Percentiles rank a stretch among this genome's conserved stretches.
Evolutionary conservation across 306 rosid genomes (phyloP).

Genomic region (Phaseolus lunatus): DNA sequence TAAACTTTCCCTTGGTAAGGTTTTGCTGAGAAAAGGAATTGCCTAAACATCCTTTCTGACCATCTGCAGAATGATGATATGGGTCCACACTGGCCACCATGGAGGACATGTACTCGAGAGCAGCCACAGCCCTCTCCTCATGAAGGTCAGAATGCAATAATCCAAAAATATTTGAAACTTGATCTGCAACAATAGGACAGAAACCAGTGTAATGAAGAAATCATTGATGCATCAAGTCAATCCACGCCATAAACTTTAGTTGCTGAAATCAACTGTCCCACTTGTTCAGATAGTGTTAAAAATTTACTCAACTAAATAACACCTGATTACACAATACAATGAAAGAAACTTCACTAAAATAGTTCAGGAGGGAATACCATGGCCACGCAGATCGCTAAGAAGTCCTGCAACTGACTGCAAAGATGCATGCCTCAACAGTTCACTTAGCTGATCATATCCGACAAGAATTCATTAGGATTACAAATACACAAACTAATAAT

Average conservation of each 20-base stretch:
- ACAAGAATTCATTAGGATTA: slow-evolving; percentile 37
- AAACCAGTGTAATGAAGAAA: slow-evolving; percentile 30
- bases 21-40: slow-evolving; percentile 54
- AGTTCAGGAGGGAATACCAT: slow-evolving; percentile 57
- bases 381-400: slow-evolving; percentile 79
- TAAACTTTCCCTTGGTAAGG: slow-evolving; percentile 70
- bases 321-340: slow-evolving; percentile 23
- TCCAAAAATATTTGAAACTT: slow-evolving; percentile 83
- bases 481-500: slow-evolving; percentile 13
- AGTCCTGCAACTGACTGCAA: slow-evolving; percentile 76
- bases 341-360: slow-evolving; percentile 25
- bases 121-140: slow-evolving; percentile 69
- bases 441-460: slow-evolving; percentile 67
- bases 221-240: slow-evolving; percentile 11
- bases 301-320: slow-evolving; percentile 15
- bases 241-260: slow-evolving; percentile 21
- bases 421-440: slow-evolving; percentile 75
- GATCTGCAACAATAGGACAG: slow-evolving; percentile 58
- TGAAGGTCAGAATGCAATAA: slow-evolving; percentile 83
- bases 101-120: slow-evolving; percentile 84
- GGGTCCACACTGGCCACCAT: slow-evolving; percentile 82
- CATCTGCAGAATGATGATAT: slow-evolving; percentile 55
- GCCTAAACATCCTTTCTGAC: slow-evolving; percentile 49
- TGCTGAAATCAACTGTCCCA: slow-evolving; percentile 15
- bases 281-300: not conserved